Percentiles rank a stretch among this genome's conserved stretches.
These are phyloP conservation scores for Begonia peltatifolia DNA, from an alignment of 306 rosid genomes.

Conservation along the genomic window DNA sequence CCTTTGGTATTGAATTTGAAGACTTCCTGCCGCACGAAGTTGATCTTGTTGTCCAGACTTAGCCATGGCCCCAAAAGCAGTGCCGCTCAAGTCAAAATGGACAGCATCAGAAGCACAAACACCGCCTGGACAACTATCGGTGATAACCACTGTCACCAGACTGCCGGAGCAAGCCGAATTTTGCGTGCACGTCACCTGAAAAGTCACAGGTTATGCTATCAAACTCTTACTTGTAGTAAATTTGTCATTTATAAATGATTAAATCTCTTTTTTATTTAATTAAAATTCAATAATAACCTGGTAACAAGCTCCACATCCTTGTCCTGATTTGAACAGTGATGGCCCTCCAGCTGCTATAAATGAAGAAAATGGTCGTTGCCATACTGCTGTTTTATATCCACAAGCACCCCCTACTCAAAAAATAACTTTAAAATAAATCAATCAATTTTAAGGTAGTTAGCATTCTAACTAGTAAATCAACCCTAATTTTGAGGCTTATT, in stretches of 20 bases:
- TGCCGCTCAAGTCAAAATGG: constrained; percentile 80
- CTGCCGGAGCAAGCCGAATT: constrained; percentile 44
- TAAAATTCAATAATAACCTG: constrained; percentile 21
- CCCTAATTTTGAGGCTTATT: too few species aligned
- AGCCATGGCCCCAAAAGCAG: constrained; percentile 86
- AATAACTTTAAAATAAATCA: not conserved
- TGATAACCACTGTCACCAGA: constrained; percentile 43
- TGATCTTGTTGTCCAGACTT: constrained; percentile 22
- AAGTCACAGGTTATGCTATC: not conserved
- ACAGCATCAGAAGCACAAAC: constrained; percentile 27
- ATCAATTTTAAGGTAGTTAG: too few species aligned
- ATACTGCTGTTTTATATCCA: constrained; percentile 49
- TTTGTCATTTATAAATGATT: not conserved
- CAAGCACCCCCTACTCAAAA: constrained; percentile 26
- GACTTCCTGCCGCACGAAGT: constrained; percentile 38
- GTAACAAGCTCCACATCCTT: constrained; percentile 80
- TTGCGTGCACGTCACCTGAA: constrained; percentile 53
- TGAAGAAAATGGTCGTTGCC: constrained; percentile 42
- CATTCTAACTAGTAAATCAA: not conserved
- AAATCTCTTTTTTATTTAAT: not conserved
- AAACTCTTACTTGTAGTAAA: not conserved
- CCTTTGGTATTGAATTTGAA: constrained; percentile 53
- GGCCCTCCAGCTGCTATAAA: constrained; percentile 57
- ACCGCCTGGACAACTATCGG: constrained; percentile 55
- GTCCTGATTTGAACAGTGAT: constrained; percentile 34